Conservation (phyloP, 2,329 filamentous ascomycete genomes). For the Zasmidium cellare region DNA sequence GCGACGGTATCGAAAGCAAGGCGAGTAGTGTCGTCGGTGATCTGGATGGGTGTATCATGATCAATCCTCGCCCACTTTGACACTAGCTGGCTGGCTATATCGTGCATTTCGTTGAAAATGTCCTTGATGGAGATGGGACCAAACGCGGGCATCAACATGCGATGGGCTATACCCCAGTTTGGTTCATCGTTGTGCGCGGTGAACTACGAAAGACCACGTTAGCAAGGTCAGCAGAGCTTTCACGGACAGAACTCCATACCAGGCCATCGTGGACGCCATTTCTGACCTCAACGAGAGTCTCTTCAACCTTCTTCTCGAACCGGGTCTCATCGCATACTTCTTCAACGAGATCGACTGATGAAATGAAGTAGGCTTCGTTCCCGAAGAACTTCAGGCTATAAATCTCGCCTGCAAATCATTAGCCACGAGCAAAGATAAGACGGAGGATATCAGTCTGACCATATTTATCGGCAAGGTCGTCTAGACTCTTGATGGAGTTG, state of each 20-base stretch:
- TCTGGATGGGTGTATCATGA: conserved; percentile 56
- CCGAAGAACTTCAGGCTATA: conserved; percentile 15
- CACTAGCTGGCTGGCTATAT: conserved; percentile 35
- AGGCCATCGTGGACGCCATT: conserved; percentile 51
- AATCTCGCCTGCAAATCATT: conserved; percentile 12
- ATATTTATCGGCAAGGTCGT: conserved; percentile 43
- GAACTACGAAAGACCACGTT: conserved; percentile 25
- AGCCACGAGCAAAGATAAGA: neutral
- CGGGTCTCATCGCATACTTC: conserved; percentile 40
- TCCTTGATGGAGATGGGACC: conserved; percentile 63
- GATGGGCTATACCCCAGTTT: conserved; percentile 42
- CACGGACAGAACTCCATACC: neutral
- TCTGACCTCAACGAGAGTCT: conserved; percentile 56
- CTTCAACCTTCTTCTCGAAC: conserved; percentile 61
- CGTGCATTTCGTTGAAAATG: conserved; percentile 57
- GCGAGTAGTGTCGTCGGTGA: conserved; percentile 69
- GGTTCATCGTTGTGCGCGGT: conserved; percentile 41
- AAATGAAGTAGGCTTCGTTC: conserved; percentile 7
- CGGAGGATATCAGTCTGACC: conserved; percentile 4
- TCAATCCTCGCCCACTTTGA: conserved; percentile 49
- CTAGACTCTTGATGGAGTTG: conserved; percentile 56
- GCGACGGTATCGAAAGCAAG: conserved; percentile 71
- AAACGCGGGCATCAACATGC: conserved; percentile 47
- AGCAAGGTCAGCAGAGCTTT: neutral
- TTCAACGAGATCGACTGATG: conserved; percentile 32